Conservation (phyloP, 2,329 filamentous ascomycete genomes). For the Cordyceps cateniannulata region DNA sequence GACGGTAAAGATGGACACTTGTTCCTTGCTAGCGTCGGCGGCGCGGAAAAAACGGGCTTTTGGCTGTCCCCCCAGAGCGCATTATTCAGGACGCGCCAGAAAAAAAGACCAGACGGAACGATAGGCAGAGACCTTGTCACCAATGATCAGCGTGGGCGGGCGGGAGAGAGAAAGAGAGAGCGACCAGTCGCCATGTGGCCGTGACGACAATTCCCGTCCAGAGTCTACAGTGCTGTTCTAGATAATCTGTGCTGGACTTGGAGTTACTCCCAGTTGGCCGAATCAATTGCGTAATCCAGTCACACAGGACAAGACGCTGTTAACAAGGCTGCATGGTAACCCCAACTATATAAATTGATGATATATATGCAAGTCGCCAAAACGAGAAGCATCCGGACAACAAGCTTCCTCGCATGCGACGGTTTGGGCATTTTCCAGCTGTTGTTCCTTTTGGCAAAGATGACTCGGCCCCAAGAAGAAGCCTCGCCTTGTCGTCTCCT, state of each 20-base stretch:
- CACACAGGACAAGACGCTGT: not conserved
- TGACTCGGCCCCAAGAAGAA: too few species aligned
- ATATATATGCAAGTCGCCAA: not conserved
- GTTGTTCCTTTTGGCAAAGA: not conserved
- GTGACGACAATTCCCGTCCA: not conserved
- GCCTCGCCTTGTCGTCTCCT: too few species aligned
- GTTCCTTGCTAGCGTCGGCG: not conserved
- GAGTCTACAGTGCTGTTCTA: not conserved
- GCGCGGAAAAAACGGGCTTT: not conserved
- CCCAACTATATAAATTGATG: not conserved
- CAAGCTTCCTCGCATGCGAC: not conserved
- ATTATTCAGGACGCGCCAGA: not conserved
- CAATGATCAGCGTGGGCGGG: not conserved
- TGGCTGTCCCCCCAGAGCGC: not conserved
- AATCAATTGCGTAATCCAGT: not conserved
- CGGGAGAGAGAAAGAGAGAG: too few species aligned
- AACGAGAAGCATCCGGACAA: not conserved
- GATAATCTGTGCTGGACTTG: not conserved
- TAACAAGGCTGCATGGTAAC: not conserved
- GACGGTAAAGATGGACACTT: not conserved
- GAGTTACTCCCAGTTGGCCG: not conserved
- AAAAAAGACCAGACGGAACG: not conserved
- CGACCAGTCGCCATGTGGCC: not conserved
- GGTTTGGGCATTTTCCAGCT: not conserved
- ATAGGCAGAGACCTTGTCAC: not conserved